These are phyloP conservation scores for Venturia aucupariae DNA, from an alignment of 2,329 filamentous ascomycete genomes.

Conservation along the genomic window DNA sequence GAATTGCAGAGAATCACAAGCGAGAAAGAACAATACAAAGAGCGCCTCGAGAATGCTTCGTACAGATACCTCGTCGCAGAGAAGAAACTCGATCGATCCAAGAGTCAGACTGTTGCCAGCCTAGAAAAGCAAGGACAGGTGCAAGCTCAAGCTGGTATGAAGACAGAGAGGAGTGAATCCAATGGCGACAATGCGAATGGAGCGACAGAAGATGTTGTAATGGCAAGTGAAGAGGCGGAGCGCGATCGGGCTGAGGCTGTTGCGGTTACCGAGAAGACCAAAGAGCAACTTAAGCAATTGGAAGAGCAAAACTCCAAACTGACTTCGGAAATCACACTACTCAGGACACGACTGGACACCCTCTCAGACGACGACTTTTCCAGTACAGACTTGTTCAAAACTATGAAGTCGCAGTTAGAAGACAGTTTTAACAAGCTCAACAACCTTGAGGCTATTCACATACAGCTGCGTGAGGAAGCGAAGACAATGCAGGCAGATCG, in stretches of 20 bases:
- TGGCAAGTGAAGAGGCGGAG: constrained; percentile 58
- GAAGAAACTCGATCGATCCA: constrained; percentile 82
- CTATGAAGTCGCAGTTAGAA: constrained; percentile 80
- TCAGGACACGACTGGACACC: constrained; percentile 53
- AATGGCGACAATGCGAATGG: constrained; percentile 37
- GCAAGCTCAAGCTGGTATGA: constrained; percentile 7
- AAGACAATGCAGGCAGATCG: constrained; percentile 79
- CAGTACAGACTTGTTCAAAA: constrained; percentile 87
- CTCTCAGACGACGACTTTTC: constrained; percentile 89
- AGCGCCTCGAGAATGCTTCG: constrained; percentile 80
- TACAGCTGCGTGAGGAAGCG: constrained; percentile 72
- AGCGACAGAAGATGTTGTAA: constrained; percentile 45
- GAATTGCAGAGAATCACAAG: constrained; percentile 65
- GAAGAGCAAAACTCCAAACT: constrained; percentile 67
- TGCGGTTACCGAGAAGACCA: constrained; percentile 71
- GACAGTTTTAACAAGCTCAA: constrained; percentile 90
- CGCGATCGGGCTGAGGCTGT: constrained; percentile 67
- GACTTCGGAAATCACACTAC: constrained; percentile 67
- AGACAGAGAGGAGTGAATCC: constrained; percentile 1
- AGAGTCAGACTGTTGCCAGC: constrained; percentile 83
- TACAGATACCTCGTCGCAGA: constrained; percentile 91
- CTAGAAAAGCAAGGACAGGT: constrained; percentile 31
- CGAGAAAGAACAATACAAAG: constrained; percentile 77
- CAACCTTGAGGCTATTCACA: constrained; percentile 79
- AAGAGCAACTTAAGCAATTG: constrained; percentile 74